phyloP scores from a whole-genome alignment of 1,139 yeast genomes.

The Debaryomyces psychrophilus region DNA sequence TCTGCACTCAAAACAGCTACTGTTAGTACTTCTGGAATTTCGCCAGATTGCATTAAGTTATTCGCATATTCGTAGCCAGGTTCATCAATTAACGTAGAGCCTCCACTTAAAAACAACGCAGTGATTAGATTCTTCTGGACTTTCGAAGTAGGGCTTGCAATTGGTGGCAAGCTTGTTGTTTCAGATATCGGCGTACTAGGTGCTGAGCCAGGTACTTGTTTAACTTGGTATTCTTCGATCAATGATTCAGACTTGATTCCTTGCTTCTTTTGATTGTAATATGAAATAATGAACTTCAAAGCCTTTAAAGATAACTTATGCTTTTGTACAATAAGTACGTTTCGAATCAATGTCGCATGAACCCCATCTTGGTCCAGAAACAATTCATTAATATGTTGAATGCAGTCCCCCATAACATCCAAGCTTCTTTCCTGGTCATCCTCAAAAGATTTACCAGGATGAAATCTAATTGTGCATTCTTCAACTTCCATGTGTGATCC shows the following conservation, averaged over 20 bases:
- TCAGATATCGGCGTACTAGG: slow-evolving; percentile 19
- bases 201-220: slow-evolving; percentile 20
- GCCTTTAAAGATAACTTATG: slow-evolving; percentile 57
- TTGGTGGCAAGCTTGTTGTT: slow-evolving; percentile 9
- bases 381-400: slow-evolving; percentile 80
- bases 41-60: slow-evolving; percentile 37
- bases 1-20: slow-evolving; percentile 55
- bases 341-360: slow-evolving; percentile 76
- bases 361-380: slow-evolving; percentile 62
- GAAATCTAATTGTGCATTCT: slow-evolving; percentile 76
- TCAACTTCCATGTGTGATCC: slow-evolving; percentile 74
- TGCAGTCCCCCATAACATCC: slow-evolving; percentile 78
- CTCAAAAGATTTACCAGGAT: slow-evolving; percentile 59
- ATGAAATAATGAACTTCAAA: slow-evolving; percentile 47
- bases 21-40: slow-evolving; percentile 52
- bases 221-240: slow-evolving; percentile 27
- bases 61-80: slow-evolving; percentile 66
- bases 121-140: slow-evolving; percentile 21
- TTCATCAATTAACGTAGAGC: slow-evolving; percentile 71
- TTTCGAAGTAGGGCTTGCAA: slow-evolving; percentile 1
- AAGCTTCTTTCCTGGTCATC: slow-evolving; percentile 71
- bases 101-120: slow-evolving; percentile 64
- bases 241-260: slow-evolving; percentile 23
- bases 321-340: slow-evolving; percentile 69
- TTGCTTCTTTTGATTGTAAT: slow-evolving; percentile 27